These are phyloP conservation scores for Sungouiella blattae DNA, from an alignment of 805 yeast species.

Conservation along the genomic window DNA sequence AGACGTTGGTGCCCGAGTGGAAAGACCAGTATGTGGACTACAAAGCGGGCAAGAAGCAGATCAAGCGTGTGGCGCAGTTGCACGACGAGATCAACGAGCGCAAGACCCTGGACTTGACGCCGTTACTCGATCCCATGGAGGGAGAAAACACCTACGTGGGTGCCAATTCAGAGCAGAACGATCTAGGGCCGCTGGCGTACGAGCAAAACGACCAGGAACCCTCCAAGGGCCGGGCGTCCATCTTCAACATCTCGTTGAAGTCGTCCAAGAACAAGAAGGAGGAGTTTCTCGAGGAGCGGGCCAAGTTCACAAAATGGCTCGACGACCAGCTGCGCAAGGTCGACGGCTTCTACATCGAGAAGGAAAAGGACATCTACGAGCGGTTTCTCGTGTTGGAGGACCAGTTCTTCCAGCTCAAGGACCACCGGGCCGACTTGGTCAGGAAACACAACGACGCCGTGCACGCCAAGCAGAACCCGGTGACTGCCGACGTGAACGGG, in stretches of 20 bases:
- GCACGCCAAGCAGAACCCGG: conserved; percentile 33
- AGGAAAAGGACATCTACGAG: conserved; percentile 57
- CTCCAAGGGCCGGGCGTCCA: conserved; percentile 13
- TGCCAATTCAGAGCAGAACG: conserved; percentile 1
- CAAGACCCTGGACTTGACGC: conserved; percentile 13
- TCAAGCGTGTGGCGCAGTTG: conserved; percentile 32
- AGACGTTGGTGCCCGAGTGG: conserved; percentile 85
- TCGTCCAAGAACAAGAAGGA: conserved; percentile 18
- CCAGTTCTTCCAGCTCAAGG: conserved; percentile 62
- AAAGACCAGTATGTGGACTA: conserved; percentile 74
- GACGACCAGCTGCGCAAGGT: conserved; percentile 59
- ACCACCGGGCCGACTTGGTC: conserved; percentile 43
- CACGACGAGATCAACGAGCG: conserved; percentile 15
- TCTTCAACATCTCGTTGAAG: conserved; percentile 20
- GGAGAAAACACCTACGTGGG: conserved; percentile 2
- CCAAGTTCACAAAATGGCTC: conserved; percentile 63
- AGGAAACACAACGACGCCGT: conserved; percentile 31
- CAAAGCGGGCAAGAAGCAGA: conserved; percentile 54
- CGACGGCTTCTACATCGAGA: conserved; percentile 55
- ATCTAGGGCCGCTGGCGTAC: background rate
- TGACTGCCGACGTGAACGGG: conserved; percentile 7
- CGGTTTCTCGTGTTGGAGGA: conserved; percentile 62
- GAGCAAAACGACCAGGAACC: background rate
- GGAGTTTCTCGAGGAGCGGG: conserved; percentile 11
- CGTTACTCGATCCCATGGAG: conserved; percentile 12